Conservation (phyloP, 805 yeast species). For the Ogataea nitratoaversa region DNA sequence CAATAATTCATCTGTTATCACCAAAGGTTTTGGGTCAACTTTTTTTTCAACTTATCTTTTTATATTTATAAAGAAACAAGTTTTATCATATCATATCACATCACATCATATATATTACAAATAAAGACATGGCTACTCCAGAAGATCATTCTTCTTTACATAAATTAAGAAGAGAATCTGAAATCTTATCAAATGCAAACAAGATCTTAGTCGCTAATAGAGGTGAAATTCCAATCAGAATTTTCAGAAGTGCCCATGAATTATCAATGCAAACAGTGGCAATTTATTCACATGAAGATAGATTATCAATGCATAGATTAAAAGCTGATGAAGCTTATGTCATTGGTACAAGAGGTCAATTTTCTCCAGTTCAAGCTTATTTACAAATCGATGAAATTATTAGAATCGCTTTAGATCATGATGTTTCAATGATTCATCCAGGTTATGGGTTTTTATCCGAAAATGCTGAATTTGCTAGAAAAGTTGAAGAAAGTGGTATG, state of each 20-base stretch:
- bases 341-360: conserved; percentile 86
- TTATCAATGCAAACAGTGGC: conserved; percentile 96
- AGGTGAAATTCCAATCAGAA: conserved; percentile 83
- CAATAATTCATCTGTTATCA: too few relatives aligned
- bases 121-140: conserved; percentile 24
- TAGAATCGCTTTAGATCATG: conserved; percentile 71
- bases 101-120: too few relatives aligned
- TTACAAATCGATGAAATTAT: conserved; percentile 94
- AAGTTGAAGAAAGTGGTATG: conserved; percentile 85
- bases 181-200: conserved; percentile 48
- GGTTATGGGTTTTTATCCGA: conserved; percentile 63
- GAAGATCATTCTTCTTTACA: conserved; percentile 33
- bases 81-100: too few relatives aligned
- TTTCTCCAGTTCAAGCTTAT: conserved; percentile 93
- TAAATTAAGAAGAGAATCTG: conserved; percentile 37
- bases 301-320: conserved; percentile 89
- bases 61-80: neutral
- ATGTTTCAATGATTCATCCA: conserved; percentile 85
- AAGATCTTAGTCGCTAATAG: conserved; percentile 77
- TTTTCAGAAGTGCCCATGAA: conserved; percentile 97
- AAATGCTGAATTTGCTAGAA: conserved; percentile 79
- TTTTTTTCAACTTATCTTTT: too few relatives aligned
- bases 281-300: conserved; percentile 92
- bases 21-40: too few relatives aligned
- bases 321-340: conserved; percentile 93